These are phyloP conservation scores for Sanguinoderma infundibulare DNA, from an alignment of 1,284 basidiomycete species.

Conservation along the genomic window DNA sequence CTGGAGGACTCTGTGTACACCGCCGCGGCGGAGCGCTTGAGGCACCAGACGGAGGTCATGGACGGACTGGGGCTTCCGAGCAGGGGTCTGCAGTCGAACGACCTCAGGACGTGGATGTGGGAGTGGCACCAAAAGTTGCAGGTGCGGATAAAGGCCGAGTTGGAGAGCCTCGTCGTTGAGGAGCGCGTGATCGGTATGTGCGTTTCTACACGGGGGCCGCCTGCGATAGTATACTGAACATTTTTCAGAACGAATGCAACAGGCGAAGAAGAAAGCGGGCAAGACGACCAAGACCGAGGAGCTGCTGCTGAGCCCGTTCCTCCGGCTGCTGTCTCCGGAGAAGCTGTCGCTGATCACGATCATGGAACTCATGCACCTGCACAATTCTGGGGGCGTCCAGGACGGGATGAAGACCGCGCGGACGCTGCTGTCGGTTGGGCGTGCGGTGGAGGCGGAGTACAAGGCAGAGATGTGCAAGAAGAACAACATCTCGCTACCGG, in stretches of 20 bases:
- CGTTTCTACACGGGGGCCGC: neutral
- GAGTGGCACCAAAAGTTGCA: slow-evolving; percentile 79
- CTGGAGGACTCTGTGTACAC: slow-evolving; percentile 88
- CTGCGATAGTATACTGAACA: neutral
- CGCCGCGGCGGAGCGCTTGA: slow-evolving; percentile 76
- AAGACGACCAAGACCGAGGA: slow-evolving; percentile 8
- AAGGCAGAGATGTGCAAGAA: slow-evolving; percentile 81
- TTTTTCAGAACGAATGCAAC: neutral
- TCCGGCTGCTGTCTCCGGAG: slow-evolving; percentile 76
- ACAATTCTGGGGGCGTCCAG: slow-evolving; percentile 75
- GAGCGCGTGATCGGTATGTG: slow-evolving; percentile 36
- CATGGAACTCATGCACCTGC: slow-evolving; percentile 87
- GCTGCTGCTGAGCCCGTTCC: slow-evolving; percentile 59
- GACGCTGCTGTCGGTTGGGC: slow-evolving; percentile 83
- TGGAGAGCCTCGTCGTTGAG: slow-evolving; percentile 51
- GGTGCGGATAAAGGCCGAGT: slow-evolving; percentile 57
- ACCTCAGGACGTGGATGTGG: slow-evolving; percentile 87
- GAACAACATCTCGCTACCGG: slow-evolving; percentile 52
- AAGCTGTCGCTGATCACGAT: slow-evolving; percentile 91
- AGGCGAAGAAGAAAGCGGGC: neutral
- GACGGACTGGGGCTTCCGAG: slow-evolving; percentile 60
- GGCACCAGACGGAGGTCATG: slow-evolving; percentile 67
- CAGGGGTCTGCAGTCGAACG: slow-evolving; percentile 52
- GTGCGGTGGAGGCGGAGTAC: slow-evolving; percentile 88
- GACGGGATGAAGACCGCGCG: slow-evolving; percentile 93